phyloP scores from a whole-genome alignment of 2,329 filamentous ascomycete species.

The Rutstroemia sp. region DNA sequence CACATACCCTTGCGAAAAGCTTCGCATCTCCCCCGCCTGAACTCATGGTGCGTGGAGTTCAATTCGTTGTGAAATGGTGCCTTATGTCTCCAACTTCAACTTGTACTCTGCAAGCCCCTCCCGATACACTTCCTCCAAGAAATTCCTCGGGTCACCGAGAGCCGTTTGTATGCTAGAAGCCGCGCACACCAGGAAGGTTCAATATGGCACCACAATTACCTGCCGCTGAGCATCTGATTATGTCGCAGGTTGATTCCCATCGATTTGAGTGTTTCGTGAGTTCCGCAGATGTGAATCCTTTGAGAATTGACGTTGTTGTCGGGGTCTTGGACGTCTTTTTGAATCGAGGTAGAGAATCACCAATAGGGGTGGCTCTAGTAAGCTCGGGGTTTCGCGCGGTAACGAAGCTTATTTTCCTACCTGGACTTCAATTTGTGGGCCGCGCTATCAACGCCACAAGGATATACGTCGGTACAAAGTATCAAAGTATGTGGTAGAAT shows the following conservation, averaged over 20 bases:
- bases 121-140: conserved; percentile 10
- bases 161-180: conserved; percentile 12
- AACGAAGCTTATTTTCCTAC: conserved; percentile 2
- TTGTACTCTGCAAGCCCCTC: conserved; percentile 22
- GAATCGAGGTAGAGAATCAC: conserved; percentile 6
- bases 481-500: too few relatives aligned
- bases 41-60: conserved; percentile 26
- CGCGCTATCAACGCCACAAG: background rate
- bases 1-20: conserved; percentile 91
- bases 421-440: background rate
- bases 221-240: conserved; percentile 15
- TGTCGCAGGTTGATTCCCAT: conserved; percentile 20
- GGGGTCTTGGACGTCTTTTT: conserved; percentile 6
- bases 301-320: conserved; percentile 9
- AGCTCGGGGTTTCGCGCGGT: conserved; percentile 10
- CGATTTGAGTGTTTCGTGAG: conserved; percentile 8
- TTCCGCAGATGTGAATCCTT: conserved; percentile 5
- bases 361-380: conserved; percentile 11
- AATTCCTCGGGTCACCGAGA: conserved; percentile 22
- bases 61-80: conserved; percentile 14
- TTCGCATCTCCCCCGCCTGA: conserved; percentile 86
- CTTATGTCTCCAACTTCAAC: background rate
- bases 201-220: conserved; percentile 20
- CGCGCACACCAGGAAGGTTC: background rate
- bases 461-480: background rate